A percentile compares a stretch with the other conserved stretches of the same genome.
phyloP scores from a whole-genome alignment of 495 filamentous ascomycete genomes.

The Neurospora africana region DNA sequence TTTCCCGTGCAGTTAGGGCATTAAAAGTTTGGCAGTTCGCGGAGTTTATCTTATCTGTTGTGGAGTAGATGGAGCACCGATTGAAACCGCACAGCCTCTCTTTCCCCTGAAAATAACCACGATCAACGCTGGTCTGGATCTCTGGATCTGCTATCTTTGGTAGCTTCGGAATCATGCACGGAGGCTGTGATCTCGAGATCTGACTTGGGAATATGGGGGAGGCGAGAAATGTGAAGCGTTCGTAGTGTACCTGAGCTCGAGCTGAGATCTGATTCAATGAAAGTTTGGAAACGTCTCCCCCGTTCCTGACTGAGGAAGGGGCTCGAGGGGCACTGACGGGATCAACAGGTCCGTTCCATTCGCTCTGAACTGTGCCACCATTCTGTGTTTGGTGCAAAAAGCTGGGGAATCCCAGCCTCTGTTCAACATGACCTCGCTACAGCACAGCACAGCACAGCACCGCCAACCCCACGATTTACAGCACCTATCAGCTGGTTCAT shows the following conservation, averaged over 20 bases:
- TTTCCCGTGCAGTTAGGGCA: neutral
- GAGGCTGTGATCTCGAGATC: neutral
- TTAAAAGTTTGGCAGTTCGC: neutral
- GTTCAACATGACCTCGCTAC: neutral
- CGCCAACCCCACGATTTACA: neutral
- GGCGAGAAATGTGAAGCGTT: neutral
- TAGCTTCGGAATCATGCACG: neutral
- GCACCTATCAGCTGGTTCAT: neutral
- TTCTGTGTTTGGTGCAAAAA: neutral
- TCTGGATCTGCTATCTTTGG: neutral
- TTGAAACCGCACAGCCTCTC: neutral
- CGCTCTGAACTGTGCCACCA: neutral
- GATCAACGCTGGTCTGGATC: neutral
- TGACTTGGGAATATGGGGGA: neutral
- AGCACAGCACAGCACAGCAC: neutral
- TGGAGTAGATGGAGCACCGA: neutral
- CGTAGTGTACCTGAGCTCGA: neutral
- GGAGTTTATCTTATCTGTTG: neutral
- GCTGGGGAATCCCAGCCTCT: neutral
- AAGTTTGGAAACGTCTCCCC: neutral
- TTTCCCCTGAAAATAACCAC: neutral
- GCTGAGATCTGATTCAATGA: neutral
- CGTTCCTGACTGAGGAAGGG: neutral
- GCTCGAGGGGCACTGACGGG: neutral
- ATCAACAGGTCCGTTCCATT: neutral